These are phyloP conservation scores for Yamadazyma friedrichii DNA, from an alignment of 1,139 yeast genomes.

Conservation along the genomic window DNA sequence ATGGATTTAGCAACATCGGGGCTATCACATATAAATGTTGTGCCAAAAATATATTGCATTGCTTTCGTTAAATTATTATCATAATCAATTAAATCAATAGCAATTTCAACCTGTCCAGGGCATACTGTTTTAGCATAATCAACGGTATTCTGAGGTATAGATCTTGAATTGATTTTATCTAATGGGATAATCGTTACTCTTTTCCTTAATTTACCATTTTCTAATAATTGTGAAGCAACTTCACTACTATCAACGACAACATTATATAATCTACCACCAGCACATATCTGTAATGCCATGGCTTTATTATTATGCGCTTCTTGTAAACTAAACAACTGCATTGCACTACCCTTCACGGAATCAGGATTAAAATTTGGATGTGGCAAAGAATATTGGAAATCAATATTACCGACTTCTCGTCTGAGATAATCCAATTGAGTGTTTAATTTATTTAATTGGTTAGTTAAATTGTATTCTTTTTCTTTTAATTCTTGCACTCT, in stretches of 20 bases:
- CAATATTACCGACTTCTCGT: slow-evolving; percentile 70
- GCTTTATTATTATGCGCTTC: slow-evolving; percentile 62
- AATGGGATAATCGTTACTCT: slow-evolving; percentile 92
- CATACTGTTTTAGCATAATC: slow-evolving; percentile 65
- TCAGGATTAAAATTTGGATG: slow-evolving; percentile 55
- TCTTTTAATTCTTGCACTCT: slow-evolving; percentile 45
- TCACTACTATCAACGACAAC: slow-evolving; percentile 88
- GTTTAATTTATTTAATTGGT: slow-evolving; percentile 34
- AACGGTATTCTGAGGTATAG: slow-evolving; percentile 42
- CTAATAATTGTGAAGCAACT: slow-evolving; percentile 79
- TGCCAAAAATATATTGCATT: slow-evolving; percentile 90
- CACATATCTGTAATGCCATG: slow-evolving; percentile 88
- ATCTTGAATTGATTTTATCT: slow-evolving; percentile 71
- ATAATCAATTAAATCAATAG: slow-evolving; percentile 75
- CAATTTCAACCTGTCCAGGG: slow-evolving; percentile 85
- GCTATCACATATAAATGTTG: slow-evolving; percentile 80
- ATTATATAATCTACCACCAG: slow-evolving; percentile 87
- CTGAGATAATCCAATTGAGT: slow-evolving; percentile 56
- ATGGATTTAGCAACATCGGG: slow-evolving; percentile 85
- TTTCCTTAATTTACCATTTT: slow-evolving; percentile 72
- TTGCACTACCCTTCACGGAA: slow-evolving; percentile 85
- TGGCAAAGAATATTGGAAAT: slow-evolving; percentile 72
- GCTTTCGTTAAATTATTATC: slow-evolving; percentile 72
- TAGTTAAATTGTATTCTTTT: slow-evolving; percentile 32
- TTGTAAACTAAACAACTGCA: slow-evolving; percentile 71